Conservation (phyloP, 2,329 filamentous ascomycete species). For the Aspergillus fructus region DNA sequence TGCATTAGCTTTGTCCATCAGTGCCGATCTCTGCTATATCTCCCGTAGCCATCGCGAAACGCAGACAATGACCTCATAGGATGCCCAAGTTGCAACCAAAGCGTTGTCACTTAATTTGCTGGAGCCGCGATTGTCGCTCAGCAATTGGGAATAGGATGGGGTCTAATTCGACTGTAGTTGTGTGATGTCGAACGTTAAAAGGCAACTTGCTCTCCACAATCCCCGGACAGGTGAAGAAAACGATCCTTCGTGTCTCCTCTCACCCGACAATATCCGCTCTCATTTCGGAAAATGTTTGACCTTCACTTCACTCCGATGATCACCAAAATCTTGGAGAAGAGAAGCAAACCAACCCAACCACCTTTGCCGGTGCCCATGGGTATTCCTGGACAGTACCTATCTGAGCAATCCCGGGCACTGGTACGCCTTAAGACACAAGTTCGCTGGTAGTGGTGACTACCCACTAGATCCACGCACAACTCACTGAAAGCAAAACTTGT, state of each 20-base stretch:
- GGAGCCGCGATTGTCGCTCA: not conserved
- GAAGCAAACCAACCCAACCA: too few species aligned
- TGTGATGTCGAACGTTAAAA: not conserved
- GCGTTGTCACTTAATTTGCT: not conserved
- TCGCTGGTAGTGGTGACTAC: too few species aligned
- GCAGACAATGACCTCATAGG: constrained; percentile 11
- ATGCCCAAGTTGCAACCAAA: not conserved
- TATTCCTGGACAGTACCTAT: too few species aligned
- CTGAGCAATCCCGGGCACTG: too few species aligned
- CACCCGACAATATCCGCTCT: not conserved
- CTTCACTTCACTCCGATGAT: too few species aligned
- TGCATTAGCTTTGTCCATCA: constrained; percentile 3
- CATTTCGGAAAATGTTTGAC: not conserved
- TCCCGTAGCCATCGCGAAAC: not conserved
- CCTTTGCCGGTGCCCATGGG: too few species aligned
- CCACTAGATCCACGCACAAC: too few species aligned
- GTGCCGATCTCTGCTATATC: constrained; percentile 11
- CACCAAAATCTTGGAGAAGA: too few species aligned
- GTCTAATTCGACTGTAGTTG: not conserved
- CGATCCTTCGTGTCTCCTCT: not conserved
- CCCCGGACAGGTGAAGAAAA: not conserved
- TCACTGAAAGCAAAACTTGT: not conserved
- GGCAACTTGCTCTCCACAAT: not conserved
- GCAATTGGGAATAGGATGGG: not conserved
- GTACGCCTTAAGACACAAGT: too few species aligned